These are phyloP conservation scores for Scheffersomyces coipomensis DNA, from an alignment of 805 yeast genomes.

Conservation along the genomic window DNA sequence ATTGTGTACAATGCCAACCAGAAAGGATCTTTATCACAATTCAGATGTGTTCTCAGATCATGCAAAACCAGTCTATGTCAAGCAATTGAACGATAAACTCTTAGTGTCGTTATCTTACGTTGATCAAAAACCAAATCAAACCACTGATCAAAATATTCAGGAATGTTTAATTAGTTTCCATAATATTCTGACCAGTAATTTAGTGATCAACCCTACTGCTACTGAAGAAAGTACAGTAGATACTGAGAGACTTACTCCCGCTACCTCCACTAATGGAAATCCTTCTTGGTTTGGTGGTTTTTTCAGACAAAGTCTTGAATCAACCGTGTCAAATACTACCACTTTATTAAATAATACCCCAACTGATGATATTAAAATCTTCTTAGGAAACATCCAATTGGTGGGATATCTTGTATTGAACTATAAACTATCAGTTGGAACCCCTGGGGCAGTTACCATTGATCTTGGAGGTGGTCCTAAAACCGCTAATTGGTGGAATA, in stretches of 20 bases:
- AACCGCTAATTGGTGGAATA: slow-evolving; percentile 32
- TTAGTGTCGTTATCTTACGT: slow-evolving; percentile 17
- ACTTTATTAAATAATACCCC: background rate
- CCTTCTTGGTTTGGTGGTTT: background rate
- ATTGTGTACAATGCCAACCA: background rate
- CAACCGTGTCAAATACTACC: background rate
- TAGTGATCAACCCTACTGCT: background rate
- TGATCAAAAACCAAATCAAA: background rate
- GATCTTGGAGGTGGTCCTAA: slow-evolving; percentile 8
- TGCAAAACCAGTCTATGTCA: slow-evolving; percentile 6
- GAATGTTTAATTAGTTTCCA: slow-evolving; percentile 22
- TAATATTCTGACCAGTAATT: slow-evolving; percentile 9
- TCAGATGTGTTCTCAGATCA: background rate
- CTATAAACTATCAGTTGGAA: slow-evolving; percentile 25
- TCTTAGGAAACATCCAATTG: slow-evolving; percentile 38
- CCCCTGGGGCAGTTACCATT: slow-evolving; percentile 8
- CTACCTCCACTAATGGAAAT: background rate
- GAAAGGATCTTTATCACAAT: background rate
- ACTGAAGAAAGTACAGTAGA: background rate
- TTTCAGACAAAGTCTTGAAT: background rate
- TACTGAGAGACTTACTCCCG: background rate
- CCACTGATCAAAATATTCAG: slow-evolving; percentile 4
- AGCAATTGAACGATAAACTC: slow-evolving; percentile 20
- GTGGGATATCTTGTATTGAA: slow-evolving; percentile 39
- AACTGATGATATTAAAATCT: slow-evolving; percentile 12